Base-by-base conservation (phyloP, 768 basidiomycete genomes). In the Astraeus odoratus region DNA sequence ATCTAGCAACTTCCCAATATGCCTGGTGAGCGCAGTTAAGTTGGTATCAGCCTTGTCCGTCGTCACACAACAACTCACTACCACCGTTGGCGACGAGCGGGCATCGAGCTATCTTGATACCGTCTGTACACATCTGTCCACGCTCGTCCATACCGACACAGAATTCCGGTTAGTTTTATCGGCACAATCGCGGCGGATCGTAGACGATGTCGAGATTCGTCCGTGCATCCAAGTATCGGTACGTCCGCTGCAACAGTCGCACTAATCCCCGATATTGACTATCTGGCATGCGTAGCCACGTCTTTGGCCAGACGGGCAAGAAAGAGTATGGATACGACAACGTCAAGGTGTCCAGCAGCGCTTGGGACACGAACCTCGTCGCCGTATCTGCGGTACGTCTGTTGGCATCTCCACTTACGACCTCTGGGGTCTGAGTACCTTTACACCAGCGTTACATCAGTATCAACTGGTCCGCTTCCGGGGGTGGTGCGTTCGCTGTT, bases 321-420 rank as follows among this genome's bases (percentile, higher is more conserved):
- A 91, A 88, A 61, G 87, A 91, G 61, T 73, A 86, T 53, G 69
- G 77, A 18, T 65, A 83, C 50, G 88, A 92, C 61, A 93, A 91
- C 51, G 70, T 91, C 53, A 92, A 92, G 64, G 75, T 91, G 15
- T 84, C 88, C 39, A 83, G 80, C 64, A 89, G 81, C 53, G 93
- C 95, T 8, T 97, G 91, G 92, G 95, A 98, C 64, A 97, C 95
- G 35, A 95, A 97, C 63, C 68, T 97, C 50, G 72, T 96, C 52
- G 75, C 86, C 49, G 87, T 90, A 9, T 92, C 90, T 51, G 82
- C 75, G 35, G 87, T 91, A 61, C 24, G 50, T 43, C 22, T 23
- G 8, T 39, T 52, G n/a, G n/a, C n/a, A n/a, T n/a, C n/a, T n/a
- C n/a, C n/a, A n/a, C n/a, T n/a, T n/a, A n/a, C n/a, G n/a, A n/a